Evolutionary conservation across 352 stramenopile genomes (phyloP), one percentile per base, ranked within the genome.

Genomic region (Globisporangium alternatum): DNA sequence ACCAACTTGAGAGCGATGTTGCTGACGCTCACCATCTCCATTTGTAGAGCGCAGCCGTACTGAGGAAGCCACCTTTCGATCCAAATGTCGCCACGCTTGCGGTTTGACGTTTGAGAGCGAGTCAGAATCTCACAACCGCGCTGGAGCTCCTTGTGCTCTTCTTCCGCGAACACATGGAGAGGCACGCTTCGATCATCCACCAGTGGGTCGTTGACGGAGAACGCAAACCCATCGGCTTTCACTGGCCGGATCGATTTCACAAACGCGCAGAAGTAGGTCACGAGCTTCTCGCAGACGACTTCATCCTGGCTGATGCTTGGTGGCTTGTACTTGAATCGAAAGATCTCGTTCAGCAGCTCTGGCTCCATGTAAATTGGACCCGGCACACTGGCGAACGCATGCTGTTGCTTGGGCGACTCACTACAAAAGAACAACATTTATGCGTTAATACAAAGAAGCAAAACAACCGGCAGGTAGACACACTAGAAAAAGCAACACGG

Each of bases 291-390:
- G 52, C 78, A 83, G 6, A 69, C 55, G 5, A 25, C 17, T 12
- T 45, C 68, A 12, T 72, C 61, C 49, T 86, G 80, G 2, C 49
- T 30, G 0, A 62, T 39, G n/a, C 68, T 83, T 7, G 80, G 76
- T 1, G 48, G 17, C 44, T 79, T 71, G 67, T 82, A 60, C 66
- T 74, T 74, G 57, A 84, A 85, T 37, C 74, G 75, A 53, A 87
- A 80, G 6, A 85, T 52, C 6, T 67, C 65, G 30, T 72, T 72
- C 13, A 83, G 54, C 5, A 72, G 49, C 28, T 71, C 66, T 15
- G 19, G 25, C 28, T 56, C 28, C 49, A 56, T 56, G 25, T 1
- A 22, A 19, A 56, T 56, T 5, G 49, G 28, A 22, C 15, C 13
- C 28, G 28, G 28, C 2, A 56, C 5, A 21, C 5, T 41, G 7